Percentiles rank a stretch among this genome's conserved stretches.
Conservation (phyloP, 2,329 filamentous ascomycete genomes). For the Neurospora crassa region DNA sequence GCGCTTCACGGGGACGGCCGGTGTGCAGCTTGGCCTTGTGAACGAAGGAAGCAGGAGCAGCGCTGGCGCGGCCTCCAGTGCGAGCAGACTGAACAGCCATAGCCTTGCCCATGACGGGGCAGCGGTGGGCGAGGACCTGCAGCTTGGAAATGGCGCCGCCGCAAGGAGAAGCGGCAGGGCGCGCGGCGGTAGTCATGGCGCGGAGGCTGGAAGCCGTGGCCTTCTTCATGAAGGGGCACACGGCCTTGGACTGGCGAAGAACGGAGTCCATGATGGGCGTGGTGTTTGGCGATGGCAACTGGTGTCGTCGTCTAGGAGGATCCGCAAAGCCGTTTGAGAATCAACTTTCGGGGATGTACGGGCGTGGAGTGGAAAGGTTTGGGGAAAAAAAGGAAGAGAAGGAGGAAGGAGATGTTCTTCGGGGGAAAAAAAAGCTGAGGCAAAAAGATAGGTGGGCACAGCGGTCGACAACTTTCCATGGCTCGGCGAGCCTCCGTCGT, state of each 20-base stretch:
- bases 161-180: constrained; percentile 57
- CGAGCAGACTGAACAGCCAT: constrained; percentile 73
- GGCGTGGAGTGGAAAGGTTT: background rate
- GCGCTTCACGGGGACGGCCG: constrained; percentile 65
- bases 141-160: constrained; percentile 95
- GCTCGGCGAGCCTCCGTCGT: background rate
- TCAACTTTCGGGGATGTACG: background rate
- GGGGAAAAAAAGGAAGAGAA: background rate
- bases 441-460: background rate
- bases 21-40: constrained; percentile 74
- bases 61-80: constrained; percentile 32
- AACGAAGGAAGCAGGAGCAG: constrained; percentile 33
- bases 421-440: constrained; percentile 4
- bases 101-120: constrained; percentile 98
- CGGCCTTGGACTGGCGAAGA: constrained; percentile 86
- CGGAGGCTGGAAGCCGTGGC: constrained; percentile 87
- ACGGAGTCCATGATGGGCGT: constrained; percentile 74
- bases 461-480: background rate
- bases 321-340: background rate
- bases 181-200: constrained; percentile 68
- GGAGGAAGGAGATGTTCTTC: background rate
- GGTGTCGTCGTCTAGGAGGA: background rate
- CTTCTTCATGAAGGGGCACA: constrained; percentile 96
- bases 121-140: constrained; percentile 86
- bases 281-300: background rate